phyloP scores from a whole-genome alignment of 768 basidiomycete species.

The Piloderma croceum region DNA sequence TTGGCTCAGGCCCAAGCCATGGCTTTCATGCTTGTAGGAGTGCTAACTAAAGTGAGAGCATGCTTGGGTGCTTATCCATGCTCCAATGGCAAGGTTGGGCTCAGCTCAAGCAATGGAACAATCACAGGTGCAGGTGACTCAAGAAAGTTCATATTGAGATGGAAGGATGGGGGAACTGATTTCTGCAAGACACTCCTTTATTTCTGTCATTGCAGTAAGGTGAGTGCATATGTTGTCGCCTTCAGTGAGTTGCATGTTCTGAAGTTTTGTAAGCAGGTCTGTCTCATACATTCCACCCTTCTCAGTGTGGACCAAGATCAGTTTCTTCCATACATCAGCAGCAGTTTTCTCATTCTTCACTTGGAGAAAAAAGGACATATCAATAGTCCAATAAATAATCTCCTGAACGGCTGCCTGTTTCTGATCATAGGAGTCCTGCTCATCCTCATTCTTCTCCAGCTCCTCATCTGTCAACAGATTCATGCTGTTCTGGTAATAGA shows the following conservation, averaged over 20 bases:
- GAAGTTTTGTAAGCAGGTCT: slow-evolving; percentile 17
- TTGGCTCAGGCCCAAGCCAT: no score
- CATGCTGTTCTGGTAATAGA: slow-evolving; percentile 5
- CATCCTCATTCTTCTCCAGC: slow-evolving; percentile 15
- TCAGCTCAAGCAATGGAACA: no score
- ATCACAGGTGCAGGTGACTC: no score
- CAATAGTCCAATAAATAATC: slow-evolving; percentile 22
- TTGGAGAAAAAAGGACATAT: slow-evolving; percentile 16
- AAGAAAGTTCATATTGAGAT: no score
- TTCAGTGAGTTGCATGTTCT: slow-evolving; percentile 14
- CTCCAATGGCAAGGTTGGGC: no score
- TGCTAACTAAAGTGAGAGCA: no score
- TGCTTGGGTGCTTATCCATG: no score
- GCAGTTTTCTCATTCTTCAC: slow-evolving; percentile 18
- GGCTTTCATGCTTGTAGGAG: no score
- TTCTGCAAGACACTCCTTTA: no score
- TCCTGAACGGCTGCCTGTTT: slow-evolving; percentile 21
- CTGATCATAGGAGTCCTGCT: slow-evolving; percentile 16
- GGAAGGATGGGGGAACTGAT: no score
- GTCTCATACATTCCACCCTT: slow-evolving; percentile 17
- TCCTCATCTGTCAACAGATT: slow-evolving; percentile 13
- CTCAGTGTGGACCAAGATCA: slow-evolving; percentile 17
- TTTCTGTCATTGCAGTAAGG: no score
- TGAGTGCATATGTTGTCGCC: no score
- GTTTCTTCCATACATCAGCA: slow-evolving; percentile 16